These are phyloP conservation scores for Asterochloris erici DNA, from an alignment of 139 green algal species.

Conservation along the genomic window DNA sequence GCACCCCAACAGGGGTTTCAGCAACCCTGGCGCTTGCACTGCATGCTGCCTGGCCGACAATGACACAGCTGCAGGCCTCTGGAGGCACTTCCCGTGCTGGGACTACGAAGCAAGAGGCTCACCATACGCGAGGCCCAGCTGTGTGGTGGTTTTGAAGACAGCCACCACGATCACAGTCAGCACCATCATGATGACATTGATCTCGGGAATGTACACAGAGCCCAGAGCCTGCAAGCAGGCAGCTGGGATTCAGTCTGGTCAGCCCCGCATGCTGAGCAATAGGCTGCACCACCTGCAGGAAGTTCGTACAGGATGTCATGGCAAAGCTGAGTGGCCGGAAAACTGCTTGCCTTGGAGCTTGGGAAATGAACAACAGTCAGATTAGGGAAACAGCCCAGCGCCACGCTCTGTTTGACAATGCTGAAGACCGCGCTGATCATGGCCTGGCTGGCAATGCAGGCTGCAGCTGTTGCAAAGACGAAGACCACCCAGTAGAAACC, in stretches of 20 bases:
- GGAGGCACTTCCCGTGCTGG: no score
- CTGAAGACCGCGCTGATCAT: conserved; percentile 54
- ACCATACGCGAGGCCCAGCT: conserved; percentile 38
- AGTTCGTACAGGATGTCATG: not conserved
- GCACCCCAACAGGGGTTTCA: not conserved
- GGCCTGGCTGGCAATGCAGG: conserved; percentile 43
- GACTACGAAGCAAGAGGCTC: not conserved
- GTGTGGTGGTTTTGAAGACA: conserved; percentile 33
- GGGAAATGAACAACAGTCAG: conserved; percentile 47
- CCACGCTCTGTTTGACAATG: conserved; percentile 41
- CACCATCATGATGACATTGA: conserved; percentile 53
- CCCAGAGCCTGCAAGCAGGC: conserved; percentile 14
- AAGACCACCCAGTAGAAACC: conserved; percentile 28
- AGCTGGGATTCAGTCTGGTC: not conserved
- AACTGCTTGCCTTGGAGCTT: conserved; percentile 1
- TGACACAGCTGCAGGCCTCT: no score
- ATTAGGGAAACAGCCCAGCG: conserved; percentile 46
- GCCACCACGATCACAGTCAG: conserved; percentile 39
- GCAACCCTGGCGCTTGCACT: no score
- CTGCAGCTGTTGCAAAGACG: conserved; percentile 44
- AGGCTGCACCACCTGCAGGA: no score
- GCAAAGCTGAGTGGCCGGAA: not conserved
- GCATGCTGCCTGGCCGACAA: no score
- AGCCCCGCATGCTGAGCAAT: not conserved
- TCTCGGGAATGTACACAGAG: conserved; percentile 53